Base-by-base conservation (phyloP, 2,329 filamentous ascomycete genomes). In the Dendryphion nanum region DNA sequence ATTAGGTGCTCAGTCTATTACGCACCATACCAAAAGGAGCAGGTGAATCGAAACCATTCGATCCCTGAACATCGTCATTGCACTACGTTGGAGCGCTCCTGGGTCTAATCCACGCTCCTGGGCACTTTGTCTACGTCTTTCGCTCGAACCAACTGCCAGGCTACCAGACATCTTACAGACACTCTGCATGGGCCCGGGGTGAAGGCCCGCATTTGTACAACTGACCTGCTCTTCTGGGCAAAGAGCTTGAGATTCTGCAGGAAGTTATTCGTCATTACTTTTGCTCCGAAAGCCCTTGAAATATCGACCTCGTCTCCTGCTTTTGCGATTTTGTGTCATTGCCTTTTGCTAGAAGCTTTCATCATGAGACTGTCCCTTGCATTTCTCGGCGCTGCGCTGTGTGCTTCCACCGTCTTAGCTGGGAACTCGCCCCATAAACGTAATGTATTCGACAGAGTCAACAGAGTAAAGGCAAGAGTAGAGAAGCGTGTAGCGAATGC, bases 341-440 rank as follows among this genome's bases (percentile, higher is more conserved):
- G 23, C 23, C 23, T 26, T 26, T n/a, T 26, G 8, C n/a, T n/a
- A n/a, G n/a, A n/a, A n/a, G n/a, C n/a, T n/a, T n/a, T n/a, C 45
- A 62, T 46, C 17, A 65, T 65, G 61, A 63, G 56, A 54, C 47
- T 63, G 42, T 45, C 42, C 14, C 42, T 53, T 15, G 41, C 56
- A n/a, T 18, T 57, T 30, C 41, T 56, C 35, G 50, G 51, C 37
- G 47, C 53, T 15, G 34, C 63, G 35, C 42, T 62, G 13, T 63
- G 51, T 38, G 59, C 56, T 33, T 57, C 58, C 7, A 50, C 51
- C n/a, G 55, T 53, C 29, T 35, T 60, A 17, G 59, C 59, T 39
- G 57, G 41, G 20, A 61, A 33, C 37, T 53, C 53, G 6, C 55
- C 45, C 18, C 50, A 48, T 36, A 57, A 55, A 41, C 51, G 42